Conservation (phyloP, 2,329 filamentous ascomycete genomes). For the Aspergillus caelatus region DNA sequence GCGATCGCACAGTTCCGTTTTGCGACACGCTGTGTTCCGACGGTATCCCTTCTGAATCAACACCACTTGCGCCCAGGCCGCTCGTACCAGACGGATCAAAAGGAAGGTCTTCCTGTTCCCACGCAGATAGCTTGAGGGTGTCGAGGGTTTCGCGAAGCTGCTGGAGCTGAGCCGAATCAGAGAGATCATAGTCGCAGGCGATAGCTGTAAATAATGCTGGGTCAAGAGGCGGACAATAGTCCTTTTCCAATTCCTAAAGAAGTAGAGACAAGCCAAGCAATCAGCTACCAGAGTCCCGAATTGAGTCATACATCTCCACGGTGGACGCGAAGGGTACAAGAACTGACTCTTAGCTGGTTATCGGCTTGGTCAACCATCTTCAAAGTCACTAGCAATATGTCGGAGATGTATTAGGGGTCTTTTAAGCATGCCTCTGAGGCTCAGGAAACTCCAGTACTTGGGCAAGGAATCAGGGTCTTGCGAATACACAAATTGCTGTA, state of each 20-base stretch:
- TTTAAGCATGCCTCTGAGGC: constrained; percentile 22
- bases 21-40: constrained; percentile 34
- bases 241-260: constrained; percentile 57
- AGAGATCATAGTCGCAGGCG: constrained; percentile 70
- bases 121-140: constrained; percentile 67
- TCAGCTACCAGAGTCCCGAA: background rate
- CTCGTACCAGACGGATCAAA: constrained; percentile 79
- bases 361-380: constrained; percentile 28
- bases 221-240: constrained; percentile 76
- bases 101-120: constrained; percentile 66
- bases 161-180: constrained; percentile 53
- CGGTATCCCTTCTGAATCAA: constrained; percentile 25
- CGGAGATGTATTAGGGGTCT: constrained; percentile 15
- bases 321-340: background rate
- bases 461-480: constrained; percentile 1
- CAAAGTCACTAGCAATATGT: constrained; percentile 21
- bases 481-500: background rate
- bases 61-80: constrained; percentile 37
- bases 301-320: background rate
- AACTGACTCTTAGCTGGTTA: constrained; percentile 19
- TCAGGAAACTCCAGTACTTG: background rate
- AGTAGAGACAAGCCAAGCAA: background rate
- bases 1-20: constrained; percentile 42
- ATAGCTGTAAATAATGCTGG: constrained; percentile 77
- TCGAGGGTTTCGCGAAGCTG: constrained; percentile 64